Percentiles rank a stretch among this genome's conserved stretches.
phyloP scores from a whole-genome alignment of 805 yeast species.

The Grigorovia humatica region DNA sequence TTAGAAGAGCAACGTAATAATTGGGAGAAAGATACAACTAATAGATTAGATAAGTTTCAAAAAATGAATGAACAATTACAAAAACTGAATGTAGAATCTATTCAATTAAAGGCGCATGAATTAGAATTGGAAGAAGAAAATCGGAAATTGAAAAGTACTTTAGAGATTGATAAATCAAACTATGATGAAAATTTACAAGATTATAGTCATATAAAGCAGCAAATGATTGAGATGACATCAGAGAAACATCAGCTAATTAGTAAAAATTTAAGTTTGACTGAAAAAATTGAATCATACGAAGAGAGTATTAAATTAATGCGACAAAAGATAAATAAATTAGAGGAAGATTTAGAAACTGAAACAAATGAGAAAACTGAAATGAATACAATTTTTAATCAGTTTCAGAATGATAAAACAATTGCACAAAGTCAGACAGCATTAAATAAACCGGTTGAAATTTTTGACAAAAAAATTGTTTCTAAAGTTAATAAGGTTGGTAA shows the following conservation, averaged over 20 bases:
- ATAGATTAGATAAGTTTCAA: constrained; percentile 12
- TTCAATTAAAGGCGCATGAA: constrained; percentile 22
- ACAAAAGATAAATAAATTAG: constrained; percentile 5
- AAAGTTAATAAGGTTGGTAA: not conserved
- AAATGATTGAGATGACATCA: constrained; percentile 10
- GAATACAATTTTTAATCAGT: not conserved
- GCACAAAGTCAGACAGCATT: not conserved
- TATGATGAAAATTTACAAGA: constrained; percentile 14
- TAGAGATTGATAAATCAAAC: constrained; percentile 11
- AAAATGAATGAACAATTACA: constrained; percentile 24
- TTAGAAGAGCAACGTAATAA: constrained; percentile 13
- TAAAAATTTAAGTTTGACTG: constrained; percentile 20
- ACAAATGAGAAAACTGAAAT: not conserved
- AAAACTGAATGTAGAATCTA: constrained; percentile 22
- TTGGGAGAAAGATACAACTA: constrained; percentile 11
- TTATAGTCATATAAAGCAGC: constrained; percentile 12
- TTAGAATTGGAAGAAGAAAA: constrained; percentile 22
- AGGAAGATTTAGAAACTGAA: not conserved
- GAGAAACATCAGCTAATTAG: constrained; percentile 15
- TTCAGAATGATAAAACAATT: not conserved
- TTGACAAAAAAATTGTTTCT: not conserved
- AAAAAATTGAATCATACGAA: constrained; percentile 16
- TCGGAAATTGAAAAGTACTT: constrained; percentile 13
- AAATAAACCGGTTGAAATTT: not conserved
- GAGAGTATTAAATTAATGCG: constrained; percentile 8